phyloP scores from a whole-genome alignment of 1,139 yeast species.

The Blastobotrys ciferrii region DNA sequence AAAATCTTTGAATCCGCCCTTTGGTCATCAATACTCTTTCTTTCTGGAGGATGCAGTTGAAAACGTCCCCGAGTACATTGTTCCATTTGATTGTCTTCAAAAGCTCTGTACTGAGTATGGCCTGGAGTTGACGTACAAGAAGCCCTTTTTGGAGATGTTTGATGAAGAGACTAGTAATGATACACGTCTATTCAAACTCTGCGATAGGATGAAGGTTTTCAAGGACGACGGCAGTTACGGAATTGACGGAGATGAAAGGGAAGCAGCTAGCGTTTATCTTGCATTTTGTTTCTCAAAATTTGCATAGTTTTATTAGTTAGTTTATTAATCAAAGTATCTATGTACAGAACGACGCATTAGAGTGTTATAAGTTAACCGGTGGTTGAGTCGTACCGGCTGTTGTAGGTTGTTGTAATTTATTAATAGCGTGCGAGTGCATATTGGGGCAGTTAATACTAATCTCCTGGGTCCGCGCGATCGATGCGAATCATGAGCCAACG shows the following conservation, averaged over 20 bases:
- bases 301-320: not conserved
- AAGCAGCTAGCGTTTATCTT: constrained; percentile 80
- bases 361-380: too few relatives aligned
- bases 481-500: too few relatives aligned
- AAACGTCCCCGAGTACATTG: constrained; percentile 96
- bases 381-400: not conserved
- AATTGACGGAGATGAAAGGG: constrained; percentile 86
- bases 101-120: constrained; percentile 82
- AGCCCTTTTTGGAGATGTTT: constrained; percentile 80
- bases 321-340: not conserved
- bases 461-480: too few relatives aligned
- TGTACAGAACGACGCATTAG: too few relatives aligned
- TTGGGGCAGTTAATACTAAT: too few relatives aligned
- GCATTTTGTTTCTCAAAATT: constrained; percentile 74
- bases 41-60: constrained; percentile 91
- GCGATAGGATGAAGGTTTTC: constrained; percentile 49
- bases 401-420: too few relatives aligned
- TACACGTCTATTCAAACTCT: constrained; percentile 65
- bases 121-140: constrained; percentile 65
- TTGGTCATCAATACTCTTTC: constrained; percentile 80
- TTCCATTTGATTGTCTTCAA: constrained; percentile 86
- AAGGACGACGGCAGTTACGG: constrained; percentile 75
- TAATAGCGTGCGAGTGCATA: too few relatives aligned
- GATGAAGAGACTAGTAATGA: constrained; percentile 69
- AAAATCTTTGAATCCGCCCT: constrained; percentile 55